Conservation (phyloP, 2,329 filamentous ascomycete species). For the Ceratocystis albifundus region DNA sequence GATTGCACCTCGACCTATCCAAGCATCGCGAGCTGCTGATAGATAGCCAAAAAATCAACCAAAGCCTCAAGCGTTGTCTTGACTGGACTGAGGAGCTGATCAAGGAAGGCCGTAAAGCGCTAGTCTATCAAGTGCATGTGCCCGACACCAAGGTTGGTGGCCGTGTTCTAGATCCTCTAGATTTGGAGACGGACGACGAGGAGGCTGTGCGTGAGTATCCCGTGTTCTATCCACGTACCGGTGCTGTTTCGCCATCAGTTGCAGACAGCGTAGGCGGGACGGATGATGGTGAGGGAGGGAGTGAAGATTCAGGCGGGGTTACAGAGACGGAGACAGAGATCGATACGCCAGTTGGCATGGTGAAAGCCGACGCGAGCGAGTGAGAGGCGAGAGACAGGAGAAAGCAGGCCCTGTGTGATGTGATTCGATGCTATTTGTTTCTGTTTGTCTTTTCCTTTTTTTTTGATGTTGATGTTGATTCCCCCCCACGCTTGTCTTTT, state of each 20-base stretch:
- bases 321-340: constrained; percentile 23
- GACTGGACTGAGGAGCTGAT: constrained; percentile 86
- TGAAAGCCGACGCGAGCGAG: not conserved
- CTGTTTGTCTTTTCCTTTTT: not conserved
- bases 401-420: no score
- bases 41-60: constrained; percentile 90
- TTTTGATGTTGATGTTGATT: constrained; percentile 14
- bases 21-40: constrained; percentile 82
- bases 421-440: no score
- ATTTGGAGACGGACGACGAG: constrained; percentile 45
- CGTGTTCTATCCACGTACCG: constrained; percentile 23
- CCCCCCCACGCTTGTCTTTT: not conserved
- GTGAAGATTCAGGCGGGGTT: constrained; percentile 26
- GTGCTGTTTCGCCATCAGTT: constrained; percentile 17
- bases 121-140: constrained; percentile 67
- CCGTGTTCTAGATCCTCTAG: constrained; percentile 56
- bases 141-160: constrained; percentile 75
- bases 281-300: constrained; percentile 27
- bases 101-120: constrained; percentile 72
- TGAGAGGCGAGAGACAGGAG: not conserved
- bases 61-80: constrained; percentile 80
- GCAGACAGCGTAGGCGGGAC: constrained; percentile 19
- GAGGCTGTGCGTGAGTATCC: constrained; percentile 17
- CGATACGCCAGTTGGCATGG: constrained; percentile 14
- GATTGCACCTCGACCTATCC: constrained; percentile 70